Percentiles rank a stretch among this genome's conserved stretches.
Conservation (phyloP, 345 rosid genomes). For the Kernera saxatilis region DNA sequence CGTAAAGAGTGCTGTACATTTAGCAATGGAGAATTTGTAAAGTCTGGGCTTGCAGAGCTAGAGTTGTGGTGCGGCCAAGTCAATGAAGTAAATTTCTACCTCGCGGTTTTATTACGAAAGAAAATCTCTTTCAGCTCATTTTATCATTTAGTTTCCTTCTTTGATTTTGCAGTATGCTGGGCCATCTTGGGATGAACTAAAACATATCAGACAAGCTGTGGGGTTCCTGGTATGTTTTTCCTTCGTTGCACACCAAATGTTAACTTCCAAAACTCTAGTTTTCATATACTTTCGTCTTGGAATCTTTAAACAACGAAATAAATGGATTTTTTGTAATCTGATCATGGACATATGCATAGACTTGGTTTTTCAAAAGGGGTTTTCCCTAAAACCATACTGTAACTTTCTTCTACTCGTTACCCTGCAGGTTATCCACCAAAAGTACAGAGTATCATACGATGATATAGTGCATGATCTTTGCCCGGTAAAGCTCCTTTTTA, state of each 20-base stretch:
- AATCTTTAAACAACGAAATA: not conserved
- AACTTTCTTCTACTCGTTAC: not conserved
- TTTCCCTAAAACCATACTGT: not conserved
- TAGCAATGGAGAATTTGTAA: conserved; percentile 95
- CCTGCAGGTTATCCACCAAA: conserved; percentile 94
- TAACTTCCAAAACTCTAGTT: not conserved
- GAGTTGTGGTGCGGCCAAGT: conserved; percentile 98
- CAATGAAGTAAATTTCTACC: conserved; percentile 62
- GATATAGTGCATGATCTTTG: conserved; percentile 94
- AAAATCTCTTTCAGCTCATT: not conserved
- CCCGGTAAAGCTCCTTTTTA: conserved; percentile 55
- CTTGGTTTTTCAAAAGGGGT: too few relatives aligned
- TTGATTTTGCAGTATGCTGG: conserved; percentile 70
- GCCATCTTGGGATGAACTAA: conserved; percentile 96
- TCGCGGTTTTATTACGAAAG: not conserved
- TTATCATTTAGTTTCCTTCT: not conserved
- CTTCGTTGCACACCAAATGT: not conserved
- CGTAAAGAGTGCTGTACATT: conserved; percentile 99
- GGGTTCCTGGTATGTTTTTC: conserved; percentile 83
- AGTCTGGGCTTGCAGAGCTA: conserved; percentile 94
- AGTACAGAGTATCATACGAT: conserved; percentile 91
- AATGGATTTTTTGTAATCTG: not conserved
- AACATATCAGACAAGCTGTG: conserved; percentile 95
- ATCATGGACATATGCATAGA: too few relatives aligned
- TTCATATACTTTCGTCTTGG: not conserved